Percentiles rank a stretch among this genome's conserved stretches.
Conservation (phyloP, 2,329 filamentous ascomycete species). For the Fonsecaea pugnacius region DNA sequence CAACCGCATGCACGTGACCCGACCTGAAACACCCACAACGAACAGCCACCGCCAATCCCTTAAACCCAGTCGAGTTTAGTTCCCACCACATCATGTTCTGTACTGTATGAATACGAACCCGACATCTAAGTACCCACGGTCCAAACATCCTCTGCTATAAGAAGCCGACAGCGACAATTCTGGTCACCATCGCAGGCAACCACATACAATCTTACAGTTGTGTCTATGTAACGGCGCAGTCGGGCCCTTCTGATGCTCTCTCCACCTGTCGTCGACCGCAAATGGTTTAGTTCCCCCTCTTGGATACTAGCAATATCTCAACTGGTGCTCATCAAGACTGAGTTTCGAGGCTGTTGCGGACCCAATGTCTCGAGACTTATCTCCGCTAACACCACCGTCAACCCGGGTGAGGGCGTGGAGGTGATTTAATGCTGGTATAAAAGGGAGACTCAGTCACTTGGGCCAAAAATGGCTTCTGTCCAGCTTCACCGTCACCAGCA, state of each 20-base stretch:
- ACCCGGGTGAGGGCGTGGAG: not conserved
- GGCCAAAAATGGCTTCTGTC: not conserved
- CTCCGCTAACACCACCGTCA: not conserved
- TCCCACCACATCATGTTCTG: conserved; percentile 1
- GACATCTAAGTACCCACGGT: not conserved
- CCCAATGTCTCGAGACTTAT: not conserved
- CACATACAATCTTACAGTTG: not conserved
- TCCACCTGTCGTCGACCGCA: not conserved
- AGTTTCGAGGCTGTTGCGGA: not conserved
- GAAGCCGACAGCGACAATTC: not conserved
- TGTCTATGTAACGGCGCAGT: not conserved
- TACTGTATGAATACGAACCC: not conserved
- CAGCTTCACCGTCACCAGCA: not conserved
- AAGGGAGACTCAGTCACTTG: not conserved
- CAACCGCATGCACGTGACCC: not conserved
- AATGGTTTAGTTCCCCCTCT: not conserved
- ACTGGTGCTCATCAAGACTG: not conserved
- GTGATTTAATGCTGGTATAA: not conserved
- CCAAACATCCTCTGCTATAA: not conserved
- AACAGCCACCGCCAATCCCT: not conserved
- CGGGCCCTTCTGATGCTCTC: not conserved
- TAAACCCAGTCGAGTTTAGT: conserved; percentile 11
- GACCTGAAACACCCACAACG: not conserved
- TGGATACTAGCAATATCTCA: not conserved
- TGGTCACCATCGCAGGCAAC: not conserved